A percentile compares a stretch with the other conserved stretches of the same genome.
phyloP scores from a whole-genome alignment of 2,329 filamentous ascomycete genomes.

The Penicillium brasilianum region DNA sequence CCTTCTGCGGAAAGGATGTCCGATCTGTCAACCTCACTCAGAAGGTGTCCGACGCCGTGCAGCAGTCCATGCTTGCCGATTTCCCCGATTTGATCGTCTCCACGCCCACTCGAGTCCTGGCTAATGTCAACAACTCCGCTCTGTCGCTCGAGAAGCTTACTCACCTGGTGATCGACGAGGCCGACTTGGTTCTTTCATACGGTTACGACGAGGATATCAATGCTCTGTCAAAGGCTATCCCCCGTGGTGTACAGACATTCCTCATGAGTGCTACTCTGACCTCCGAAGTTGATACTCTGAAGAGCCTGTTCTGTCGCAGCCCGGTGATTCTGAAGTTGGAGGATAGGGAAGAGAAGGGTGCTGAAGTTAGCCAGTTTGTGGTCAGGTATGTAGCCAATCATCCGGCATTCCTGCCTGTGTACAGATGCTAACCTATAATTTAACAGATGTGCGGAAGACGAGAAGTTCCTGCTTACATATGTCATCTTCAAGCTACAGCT shows the following conservation, averaged over 20 bases:
- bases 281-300: slow-evolving; percentile 82
- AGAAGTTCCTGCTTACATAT: slow-evolving; percentile 92
- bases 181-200: slow-evolving; percentile 90
- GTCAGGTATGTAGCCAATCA: slow-evolving; percentile 65
- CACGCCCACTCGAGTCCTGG: slow-evolving; percentile 82
- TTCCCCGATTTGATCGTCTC: slow-evolving; percentile 88
- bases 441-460: slow-evolving; percentile 82
- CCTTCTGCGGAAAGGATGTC: slow-evolving; percentile 84
- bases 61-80: slow-evolving; percentile 82
- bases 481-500: slow-evolving; percentile 94
- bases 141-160: slow-evolving; percentile 73
- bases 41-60: slow-evolving; percentile 87
- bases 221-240: slow-evolving; percentile 75
- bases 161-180: slow-evolving; percentile 89
- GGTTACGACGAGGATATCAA: slow-evolving; percentile 91
- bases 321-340: slow-evolving; percentile 82
- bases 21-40: slow-evolving; percentile 84
- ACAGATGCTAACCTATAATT: slow-evolving; percentile 16
- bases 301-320: slow-evolving; percentile 81
- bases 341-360: slow-evolving; percentile 76
- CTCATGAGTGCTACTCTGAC: slow-evolving; percentile 94
- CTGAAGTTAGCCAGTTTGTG: slow-evolving; percentile 82
- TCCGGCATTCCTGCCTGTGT: not conserved
- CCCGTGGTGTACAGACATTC: slow-evolving; percentile 85
- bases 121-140: slow-evolving; percentile 74